These are phyloP conservation scores for Drechslerella coelobrocha DNA, from an alignment of 2,329 filamentous ascomycete species.

Conservation along the genomic window DNA sequence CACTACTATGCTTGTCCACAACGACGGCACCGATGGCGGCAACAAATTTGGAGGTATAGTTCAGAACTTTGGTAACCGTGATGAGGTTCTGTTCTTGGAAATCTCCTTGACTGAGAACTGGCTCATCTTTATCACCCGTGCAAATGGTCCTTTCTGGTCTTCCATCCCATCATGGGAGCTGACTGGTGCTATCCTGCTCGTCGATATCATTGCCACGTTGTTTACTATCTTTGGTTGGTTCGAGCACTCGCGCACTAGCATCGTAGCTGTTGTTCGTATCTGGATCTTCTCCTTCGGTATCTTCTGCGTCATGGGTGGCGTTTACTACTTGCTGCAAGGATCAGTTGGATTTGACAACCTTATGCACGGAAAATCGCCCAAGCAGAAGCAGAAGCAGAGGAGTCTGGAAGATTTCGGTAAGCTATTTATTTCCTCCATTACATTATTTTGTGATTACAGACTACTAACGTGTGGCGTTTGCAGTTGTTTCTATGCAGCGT, in stretches of 20 bases:
- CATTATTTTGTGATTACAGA: slow-evolving; percentile 17
- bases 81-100: slow-evolving; percentile 85
- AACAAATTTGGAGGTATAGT: slow-evolving; percentile 73
- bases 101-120: slow-evolving; percentile 92
- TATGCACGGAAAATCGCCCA: slow-evolving; percentile 87
- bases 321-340: slow-evolving; percentile 76
- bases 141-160: slow-evolving; percentile 91
- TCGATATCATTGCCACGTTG: slow-evolving; percentile 82
- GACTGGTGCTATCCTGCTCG: slow-evolving; percentile 75
- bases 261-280: slow-evolving; percentile 83
- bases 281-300: slow-evolving; percentile 92
- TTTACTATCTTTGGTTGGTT: slow-evolving; percentile 89
- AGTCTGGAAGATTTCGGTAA: slow-evolving; percentile 87
- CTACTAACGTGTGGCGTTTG: slow-evolving; percentile 62
- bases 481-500: slow-evolving; percentile 83
- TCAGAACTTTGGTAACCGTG: slow-evolving; percentile 83
- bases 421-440: slow-evolving; percentile 58
- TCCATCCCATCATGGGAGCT: slow-evolving; percentile 88
- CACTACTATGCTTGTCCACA: slow-evolving; percentile 76
- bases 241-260: slow-evolving; percentile 71
- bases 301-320: slow-evolving; percentile 79
- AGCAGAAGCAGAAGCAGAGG: slow-evolving; percentile 81
- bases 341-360: slow-evolving; percentile 85
- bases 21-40: slow-evolving; percentile 59
- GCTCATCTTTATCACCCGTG: slow-evolving; percentile 95